A percentile compares a stretch with the other conserved stretches of the same genome.
Evolutionary conservation across 345 rosid species (phyloP).

Genomic region (Eucalyptus globulus): DNA sequence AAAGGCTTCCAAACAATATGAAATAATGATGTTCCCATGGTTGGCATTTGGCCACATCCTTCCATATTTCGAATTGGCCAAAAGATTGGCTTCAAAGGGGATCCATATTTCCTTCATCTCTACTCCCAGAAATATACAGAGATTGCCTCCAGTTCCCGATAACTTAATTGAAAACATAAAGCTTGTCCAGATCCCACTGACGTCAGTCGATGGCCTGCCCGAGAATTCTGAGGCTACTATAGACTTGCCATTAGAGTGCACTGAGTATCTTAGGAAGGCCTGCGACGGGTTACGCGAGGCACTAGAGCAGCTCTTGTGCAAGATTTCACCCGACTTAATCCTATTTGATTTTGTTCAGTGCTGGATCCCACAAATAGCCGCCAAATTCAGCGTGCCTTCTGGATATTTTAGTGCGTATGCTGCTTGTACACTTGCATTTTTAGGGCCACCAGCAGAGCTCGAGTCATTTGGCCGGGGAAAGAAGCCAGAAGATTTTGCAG

Average conservation of each 20-base stretch:
- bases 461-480: not conserved
- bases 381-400: not conserved
- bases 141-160: conserved; percentile 3
- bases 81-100: conserved; percentile 5
- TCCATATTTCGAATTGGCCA: conserved; percentile 1
- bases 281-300: not conserved
- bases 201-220: not conserved
- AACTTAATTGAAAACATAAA: not conserved
- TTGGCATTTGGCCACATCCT: conserved; percentile 7
- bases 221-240: conserved; percentile 10
- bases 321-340: not conserved
- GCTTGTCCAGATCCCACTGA: conserved; percentile 2
- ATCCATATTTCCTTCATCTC: conserved; percentile 3
- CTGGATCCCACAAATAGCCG: conserved; percentile 4
- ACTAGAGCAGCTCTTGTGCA: not conserved
- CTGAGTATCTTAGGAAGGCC: conserved; percentile 2
- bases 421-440: conserved; percentile 4
- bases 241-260: conserved; percentile 2
- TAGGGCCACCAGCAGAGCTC: conserved; percentile 2
- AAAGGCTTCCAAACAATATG: not conserved
- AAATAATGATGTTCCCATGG: conserved; percentile 4
- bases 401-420: conserved; percentile 5
- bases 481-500: not conserved
- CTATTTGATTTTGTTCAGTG: conserved; percentile 6
- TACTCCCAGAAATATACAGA: conserved; percentile 3